phyloP scores from a whole-genome alignment of 208 protist species.

The Porcisia deanei region DNA sequence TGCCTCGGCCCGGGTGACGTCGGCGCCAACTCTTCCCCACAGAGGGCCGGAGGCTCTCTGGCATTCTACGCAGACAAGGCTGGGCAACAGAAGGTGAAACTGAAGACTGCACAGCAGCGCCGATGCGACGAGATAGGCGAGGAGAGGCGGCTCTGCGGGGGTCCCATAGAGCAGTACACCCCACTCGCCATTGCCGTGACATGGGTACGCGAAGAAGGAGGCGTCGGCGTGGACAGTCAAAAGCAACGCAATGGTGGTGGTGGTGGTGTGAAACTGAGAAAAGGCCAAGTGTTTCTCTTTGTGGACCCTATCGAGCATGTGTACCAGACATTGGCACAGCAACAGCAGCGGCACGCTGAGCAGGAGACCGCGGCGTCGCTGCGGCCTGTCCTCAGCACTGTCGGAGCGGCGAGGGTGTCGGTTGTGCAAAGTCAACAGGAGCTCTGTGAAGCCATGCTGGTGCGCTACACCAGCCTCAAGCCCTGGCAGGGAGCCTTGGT shows the following conservation, averaged over 20 bases:
- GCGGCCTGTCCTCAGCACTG: neutral
- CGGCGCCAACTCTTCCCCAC: slow-evolving; percentile 19
- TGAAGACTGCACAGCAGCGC: slow-evolving; percentile 28
- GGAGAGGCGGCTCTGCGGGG: slow-evolving; percentile 37
- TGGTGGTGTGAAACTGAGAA: slow-evolving; percentile 1
- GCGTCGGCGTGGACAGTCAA: neutral
- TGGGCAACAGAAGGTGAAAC: slow-evolving; percentile 26
- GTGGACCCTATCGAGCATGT: slow-evolving; percentile 68
- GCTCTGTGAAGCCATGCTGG: slow-evolving; percentile 52
- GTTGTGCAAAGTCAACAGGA: slow-evolving; percentile 45
- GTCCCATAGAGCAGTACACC: slow-evolving; percentile 58
- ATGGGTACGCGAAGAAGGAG: slow-evolving; percentile 52
- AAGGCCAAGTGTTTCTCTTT: slow-evolving; percentile 73
- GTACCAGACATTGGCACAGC: slow-evolving; percentile 28
- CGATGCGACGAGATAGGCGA: slow-evolving; percentile 26
- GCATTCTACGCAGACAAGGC: slow-evolving; percentile 80
- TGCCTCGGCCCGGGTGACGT: slow-evolving; percentile 56
- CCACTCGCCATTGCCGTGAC: slow-evolving; percentile 66
- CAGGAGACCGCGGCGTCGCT: slow-evolving; percentile 19
- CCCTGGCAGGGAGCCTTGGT: slow-evolving; percentile 52
- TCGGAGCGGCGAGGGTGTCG: slow-evolving; percentile 6
- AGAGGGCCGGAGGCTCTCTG: slow-evolving; percentile 28
- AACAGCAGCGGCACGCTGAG: slow-evolving; percentile 26
- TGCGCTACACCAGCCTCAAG: slow-evolving; percentile 39
- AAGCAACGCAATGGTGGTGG: neutral